Base-by-base conservation (phyloP, 805 yeast genomes). In the Metschnikowia vanudenii region DNA sequence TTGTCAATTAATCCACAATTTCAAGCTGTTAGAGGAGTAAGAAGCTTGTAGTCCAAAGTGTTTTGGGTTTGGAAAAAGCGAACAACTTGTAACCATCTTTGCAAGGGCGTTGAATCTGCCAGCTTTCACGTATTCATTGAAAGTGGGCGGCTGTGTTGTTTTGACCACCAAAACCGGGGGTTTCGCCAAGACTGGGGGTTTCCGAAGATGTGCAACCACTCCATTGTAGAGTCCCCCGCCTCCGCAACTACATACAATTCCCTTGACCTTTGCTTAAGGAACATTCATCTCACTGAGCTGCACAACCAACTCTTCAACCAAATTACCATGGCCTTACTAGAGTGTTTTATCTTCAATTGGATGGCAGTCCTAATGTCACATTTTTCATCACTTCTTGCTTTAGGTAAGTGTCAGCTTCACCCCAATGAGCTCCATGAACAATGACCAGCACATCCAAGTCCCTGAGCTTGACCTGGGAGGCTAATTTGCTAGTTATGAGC, bases 191-290 rank as follows among this genome's bases (percentile, higher is more conserved):
- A 13, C 45, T 38, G 13, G 19, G 22, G 42, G 49, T 32, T 39
- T 46, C 31, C 60, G 48, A 42, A 79, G 57, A 0, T 83, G 83
- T 43, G 65, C 58, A 45, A 73, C 69, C 2, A 79, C 60, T 2
- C 84, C 83, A 53, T 75, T 74, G 60, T 75, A 78, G 24, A 79
- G 63, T 0, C 83, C 83, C 10, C 83, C 83, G 5, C 83, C 84
- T 2, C 83, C 83, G 39, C 78, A 71, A 28, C 81, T 76, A 58
- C 82, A 77, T 1, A 76, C 77, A 17, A 78, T 63, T 0, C 76
- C 81, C 52, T 69, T 75, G 28, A 79, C 47, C 9, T 59, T 50
- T 5, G 16, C 29, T 4, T 13, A 11, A 9, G 39, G 3, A 10
- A 45, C 41, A 8, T 57, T 63, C 41, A 36, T 24, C 2, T 33